Base-by-base conservation (phyloP, 140 eudicot species). In the Anethum foeniculum region DNA sequence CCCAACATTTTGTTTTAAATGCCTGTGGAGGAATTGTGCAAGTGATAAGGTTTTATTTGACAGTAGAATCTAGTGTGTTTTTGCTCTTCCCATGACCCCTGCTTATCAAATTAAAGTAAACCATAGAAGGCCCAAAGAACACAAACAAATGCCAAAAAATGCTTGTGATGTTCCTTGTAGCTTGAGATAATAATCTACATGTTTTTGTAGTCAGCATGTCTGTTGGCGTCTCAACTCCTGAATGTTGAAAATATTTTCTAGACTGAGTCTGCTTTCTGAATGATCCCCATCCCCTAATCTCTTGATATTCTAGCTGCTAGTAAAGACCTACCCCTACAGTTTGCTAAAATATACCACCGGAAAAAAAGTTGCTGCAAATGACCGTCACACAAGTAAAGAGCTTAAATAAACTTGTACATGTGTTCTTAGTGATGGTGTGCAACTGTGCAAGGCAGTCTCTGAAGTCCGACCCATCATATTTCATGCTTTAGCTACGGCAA, bases 21-120 rank as follows among this genome's bases (percentile, higher is more conserved):
- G 77, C 77, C 4, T 43, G 77, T n/a, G 56, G 77, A 39, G 77
- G 56, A 43, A 73, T 46, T 47, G 82, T 68, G 77, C 72, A 44
- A 48, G 39, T 34, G 54, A 46, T 36, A 16, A 69, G 77, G 9
- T 44, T 67, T 46, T 23, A 38, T 76, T 52, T 81, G 67, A 73
- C 77, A 23, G 44, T 77, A 76, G 13, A 74, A 46, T 46, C 38
- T 32, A 43, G 80, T 75, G 74, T 25, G 27, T 46, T 68, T 19
- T 76, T 23, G 15, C 28, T 56, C 75, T 71, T 36, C 54, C 51
- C 46, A 6, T 78, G 21, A 49, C 23, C 27, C 23, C 54, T 65
- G 12, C 18, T 13, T n/a, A 38, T 11, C 47, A 4, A 71, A 72
- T 71, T 8, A 36, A 32, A 68, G 1, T 32, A 68, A 11, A 16